These are phyloP conservation scores for Aspergillus niger DNA, from an alignment of 2,329 filamentous ascomycete genomes.

Conservation along the genomic window DNA sequence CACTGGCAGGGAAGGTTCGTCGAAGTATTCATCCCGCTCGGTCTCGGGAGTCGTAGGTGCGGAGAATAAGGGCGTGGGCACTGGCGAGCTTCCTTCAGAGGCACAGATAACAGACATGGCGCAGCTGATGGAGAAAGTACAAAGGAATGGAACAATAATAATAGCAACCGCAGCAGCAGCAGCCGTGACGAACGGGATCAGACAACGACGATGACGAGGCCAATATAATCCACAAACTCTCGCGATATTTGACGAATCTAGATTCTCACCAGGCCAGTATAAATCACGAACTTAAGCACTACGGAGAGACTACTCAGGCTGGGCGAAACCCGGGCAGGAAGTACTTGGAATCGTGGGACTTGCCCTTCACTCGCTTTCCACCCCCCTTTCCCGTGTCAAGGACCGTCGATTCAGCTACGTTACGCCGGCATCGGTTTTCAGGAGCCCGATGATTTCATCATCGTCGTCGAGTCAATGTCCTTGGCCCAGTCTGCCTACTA, in stretches of 20 bases:
- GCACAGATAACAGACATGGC: background rate
- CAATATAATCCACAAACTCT: no score
- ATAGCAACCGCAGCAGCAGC: background rate
- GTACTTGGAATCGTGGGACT: background rate
- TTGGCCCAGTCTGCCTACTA: background rate
- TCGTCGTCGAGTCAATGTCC: background rate
- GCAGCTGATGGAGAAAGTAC: conserved; percentile 5
- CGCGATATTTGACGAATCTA: no score
- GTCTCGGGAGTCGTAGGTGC: conserved; percentile 14
- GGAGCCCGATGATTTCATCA: background rate
- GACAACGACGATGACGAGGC: no score
- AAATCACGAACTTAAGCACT: background rate
- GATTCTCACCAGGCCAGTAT: no score
- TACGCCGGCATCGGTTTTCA: background rate
- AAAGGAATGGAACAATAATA: background rate
- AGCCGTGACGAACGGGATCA: background rate
- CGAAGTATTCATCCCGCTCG: conserved; percentile 10
- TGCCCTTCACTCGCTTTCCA: no score
- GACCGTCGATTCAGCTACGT: no score
- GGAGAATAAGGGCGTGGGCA: conserved; percentile 9
- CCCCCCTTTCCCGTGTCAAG: background rate
- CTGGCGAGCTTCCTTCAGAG: conserved; percentile 7
- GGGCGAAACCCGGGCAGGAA: background rate
- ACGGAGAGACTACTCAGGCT: background rate
- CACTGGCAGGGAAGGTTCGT: background rate